Evolutionary conservation across 306 rosid species (phyloP).

Genomic region (Dryas drummondii): DNA sequence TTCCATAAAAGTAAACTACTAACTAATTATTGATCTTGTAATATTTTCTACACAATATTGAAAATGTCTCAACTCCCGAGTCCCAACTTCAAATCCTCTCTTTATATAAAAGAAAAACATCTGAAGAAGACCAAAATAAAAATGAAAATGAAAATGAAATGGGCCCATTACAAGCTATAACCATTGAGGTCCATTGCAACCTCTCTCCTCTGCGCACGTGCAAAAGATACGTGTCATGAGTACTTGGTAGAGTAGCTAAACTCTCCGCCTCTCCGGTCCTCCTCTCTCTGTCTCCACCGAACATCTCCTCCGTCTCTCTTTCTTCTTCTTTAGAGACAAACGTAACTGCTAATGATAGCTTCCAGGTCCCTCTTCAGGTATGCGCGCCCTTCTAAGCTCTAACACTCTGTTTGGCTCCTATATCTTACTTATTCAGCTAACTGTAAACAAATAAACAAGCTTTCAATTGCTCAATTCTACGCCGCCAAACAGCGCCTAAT

Average conservation of each 20-base stretch:
- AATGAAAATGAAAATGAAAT: too few relatives aligned
- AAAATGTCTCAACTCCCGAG: too few relatives aligned
- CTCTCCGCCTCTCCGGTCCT: not conserved
- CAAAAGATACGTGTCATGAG: conserved; percentile 10
- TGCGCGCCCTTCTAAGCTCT: not conserved
- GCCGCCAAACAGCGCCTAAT: not conserved
- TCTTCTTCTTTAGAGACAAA: not conserved
- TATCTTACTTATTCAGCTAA: not conserved
- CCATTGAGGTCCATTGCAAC: too few relatives aligned
- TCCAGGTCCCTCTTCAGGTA: conserved; percentile 45
- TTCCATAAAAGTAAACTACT: too few relatives aligned
- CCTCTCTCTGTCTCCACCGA: not conserved
- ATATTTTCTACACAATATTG: too few relatives aligned
- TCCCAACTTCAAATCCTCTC: too few relatives aligned
- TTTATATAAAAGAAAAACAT: too few relatives aligned
- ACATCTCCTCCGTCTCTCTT: not conserved
- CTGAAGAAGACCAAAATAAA: too few relatives aligned
- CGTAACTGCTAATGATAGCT: conserved; percentile 29
- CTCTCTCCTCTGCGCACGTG: not conserved
- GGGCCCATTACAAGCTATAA: too few relatives aligned
- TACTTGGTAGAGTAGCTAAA: not conserved
- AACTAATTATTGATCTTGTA: too few relatives aligned
- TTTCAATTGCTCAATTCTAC: not conserved
- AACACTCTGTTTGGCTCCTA: conserved; percentile 6
- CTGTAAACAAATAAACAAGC: not conserved